A percentile compares a stretch with the other conserved stretches of the same genome.
Evolutionary conservation across 2,329 filamentous ascomycete genomes (phyloP).

Genomic region (Xylaria sp.): DNA sequence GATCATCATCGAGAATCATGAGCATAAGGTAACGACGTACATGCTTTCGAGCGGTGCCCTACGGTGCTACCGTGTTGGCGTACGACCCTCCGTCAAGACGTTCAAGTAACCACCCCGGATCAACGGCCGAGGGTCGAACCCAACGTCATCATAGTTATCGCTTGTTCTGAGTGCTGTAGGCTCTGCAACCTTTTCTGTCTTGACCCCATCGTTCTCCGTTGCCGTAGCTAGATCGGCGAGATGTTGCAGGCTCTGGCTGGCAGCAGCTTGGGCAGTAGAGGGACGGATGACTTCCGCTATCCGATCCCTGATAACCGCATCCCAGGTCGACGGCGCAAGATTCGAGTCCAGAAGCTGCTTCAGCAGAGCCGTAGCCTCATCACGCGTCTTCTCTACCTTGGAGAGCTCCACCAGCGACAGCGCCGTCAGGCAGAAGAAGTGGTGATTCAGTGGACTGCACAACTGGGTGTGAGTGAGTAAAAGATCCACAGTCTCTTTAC

Average conservation of each 20-base stretch:
- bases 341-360: conserved; percentile 59
- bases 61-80: conserved; percentile 22
- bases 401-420: conserved; percentile 64
- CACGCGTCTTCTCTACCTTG: conserved; percentile 56
- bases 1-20: not conserved
- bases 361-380: conserved; percentile 59
- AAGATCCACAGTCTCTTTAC: conserved; percentile 60
- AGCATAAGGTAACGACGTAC: not conserved
- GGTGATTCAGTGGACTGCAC: conserved; percentile 66
- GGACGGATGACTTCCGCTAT: conserved; percentile 48
- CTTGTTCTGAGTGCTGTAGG: conserved; percentile 30
- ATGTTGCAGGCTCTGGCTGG: conserved; percentile 61
- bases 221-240: conserved; percentile 60
- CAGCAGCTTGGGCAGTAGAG: conserved; percentile 42
- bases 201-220: conserved; percentile 33
- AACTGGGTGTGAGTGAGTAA: conserved; percentile 58
- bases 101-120: conserved; percentile 46
- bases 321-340: conserved; percentile 57
- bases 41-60: not conserved
- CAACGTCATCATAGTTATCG: conserved; percentile 46
- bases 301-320: conserved; percentile 55
- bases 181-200: conserved; percentile 28
- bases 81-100: conserved; percentile 28
- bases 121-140: conserved; percentile 44
- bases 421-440: conserved; percentile 63